These are phyloP conservation scores for Chalaropsis thielavioides DNA, from an alignment of 2,329 filamentous ascomycete species.

Conservation along the genomic window DNA sequence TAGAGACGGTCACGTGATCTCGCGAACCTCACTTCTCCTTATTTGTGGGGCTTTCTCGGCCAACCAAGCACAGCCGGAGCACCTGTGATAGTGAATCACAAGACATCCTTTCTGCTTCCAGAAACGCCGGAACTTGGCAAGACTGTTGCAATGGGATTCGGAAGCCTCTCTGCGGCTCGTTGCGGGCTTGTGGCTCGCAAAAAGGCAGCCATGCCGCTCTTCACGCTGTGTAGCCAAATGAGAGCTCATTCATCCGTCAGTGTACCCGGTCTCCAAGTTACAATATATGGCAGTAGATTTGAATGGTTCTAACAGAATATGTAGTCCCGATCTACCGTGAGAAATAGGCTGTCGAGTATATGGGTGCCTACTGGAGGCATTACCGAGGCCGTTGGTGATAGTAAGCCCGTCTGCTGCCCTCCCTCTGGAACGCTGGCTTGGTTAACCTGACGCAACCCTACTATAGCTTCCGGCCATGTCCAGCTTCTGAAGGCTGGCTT, in stretches of 20 bases:
- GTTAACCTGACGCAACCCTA: neutral
- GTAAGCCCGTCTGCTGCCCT: conserved; percentile 24
- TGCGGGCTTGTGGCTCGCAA: neutral
- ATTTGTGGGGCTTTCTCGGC: neutral
- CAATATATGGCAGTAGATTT: neutral
- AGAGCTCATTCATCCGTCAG: conserved; percentile 15
- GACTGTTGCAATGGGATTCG: neutral
- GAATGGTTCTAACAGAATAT: neutral
- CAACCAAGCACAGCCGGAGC: neutral
- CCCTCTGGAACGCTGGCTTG: neutral
- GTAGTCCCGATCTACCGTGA: conserved; percentile 10
- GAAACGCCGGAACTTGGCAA: neutral
- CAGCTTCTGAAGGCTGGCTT: conserved; percentile 49
- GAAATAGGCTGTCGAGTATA: conserved; percentile 45
- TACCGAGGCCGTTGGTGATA: conserved; percentile 40
- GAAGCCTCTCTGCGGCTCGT: neutral
- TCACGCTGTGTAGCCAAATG: conserved; percentile 3
- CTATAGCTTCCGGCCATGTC: conserved; percentile 15
- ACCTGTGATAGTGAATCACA: neutral
- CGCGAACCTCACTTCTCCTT: neutral
- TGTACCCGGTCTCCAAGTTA: neutral
- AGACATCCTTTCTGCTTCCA: neutral
- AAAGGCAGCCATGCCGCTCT: neutral
- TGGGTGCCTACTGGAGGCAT: conserved; percentile 69
- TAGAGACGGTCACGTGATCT: conserved; percentile 8